Evolutionary conservation across 2,329 filamentous ascomycete genomes (phyloP).

Genomic region (Monosporascus sp.): DNA sequence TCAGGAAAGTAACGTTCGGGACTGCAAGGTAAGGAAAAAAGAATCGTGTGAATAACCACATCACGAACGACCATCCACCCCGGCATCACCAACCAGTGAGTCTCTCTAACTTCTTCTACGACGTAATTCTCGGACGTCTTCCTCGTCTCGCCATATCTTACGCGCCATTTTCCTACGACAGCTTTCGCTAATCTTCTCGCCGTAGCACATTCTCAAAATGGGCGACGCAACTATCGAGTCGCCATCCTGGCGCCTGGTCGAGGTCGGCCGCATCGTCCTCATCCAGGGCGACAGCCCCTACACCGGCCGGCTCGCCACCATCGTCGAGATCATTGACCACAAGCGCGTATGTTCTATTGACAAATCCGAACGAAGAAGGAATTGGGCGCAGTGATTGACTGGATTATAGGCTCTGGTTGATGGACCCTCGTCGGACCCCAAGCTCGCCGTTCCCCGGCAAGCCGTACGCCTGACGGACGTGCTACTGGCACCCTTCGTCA

Average conservation of each 20-base stretch:
- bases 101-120: slow-evolving; percentile 6
- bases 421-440: slow-evolving; percentile 78
- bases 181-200: slow-evolving; percentile 19
- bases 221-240: slow-evolving; percentile 76
- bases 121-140: not conserved
- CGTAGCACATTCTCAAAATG: slow-evolving; percentile 63
- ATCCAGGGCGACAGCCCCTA: slow-evolving; percentile 74
- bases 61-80: slow-evolving; percentile 14
- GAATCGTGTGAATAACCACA: slow-evolving; percentile 16
- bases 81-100: slow-evolving; percentile 19
- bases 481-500: slow-evolving; percentile 84
- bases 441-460: slow-evolving; percentile 81
- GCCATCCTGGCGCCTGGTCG: slow-evolving; percentile 90
- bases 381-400: slow-evolving; percentile 22
- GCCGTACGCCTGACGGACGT: slow-evolving; percentile 73
- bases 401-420: slow-evolving; percentile 81
- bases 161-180: not conserved
- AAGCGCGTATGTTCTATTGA: slow-evolving; percentile 79
- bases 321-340: slow-evolving; percentile 99
- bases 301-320: slow-evolving; percentile 81
- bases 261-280: slow-evolving; percentile 96
- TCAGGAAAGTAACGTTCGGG: slow-evolving; percentile 13
- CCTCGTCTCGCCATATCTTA: not conserved
- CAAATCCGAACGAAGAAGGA: slow-evolving; percentile 4
- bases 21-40: slow-evolving; percentile 19